These are phyloP conservation scores for Mortierella sp. DNA, from an alignment of 371 early-diverging fungal genomes.

Conservation along the genomic window DNA sequence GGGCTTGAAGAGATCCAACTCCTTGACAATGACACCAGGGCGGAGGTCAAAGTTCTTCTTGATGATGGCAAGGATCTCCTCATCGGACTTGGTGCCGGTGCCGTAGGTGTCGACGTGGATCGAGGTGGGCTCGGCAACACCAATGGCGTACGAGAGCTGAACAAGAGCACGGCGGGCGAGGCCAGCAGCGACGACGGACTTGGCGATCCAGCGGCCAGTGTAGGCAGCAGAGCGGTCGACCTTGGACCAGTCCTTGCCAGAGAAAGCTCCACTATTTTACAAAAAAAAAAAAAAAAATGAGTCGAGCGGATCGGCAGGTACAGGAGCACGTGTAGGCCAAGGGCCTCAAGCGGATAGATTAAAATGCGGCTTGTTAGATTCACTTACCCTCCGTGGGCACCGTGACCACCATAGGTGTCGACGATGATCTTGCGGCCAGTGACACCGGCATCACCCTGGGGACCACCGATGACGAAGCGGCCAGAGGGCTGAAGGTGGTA, in stretches of 20 bases:
- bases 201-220: conserved; percentile 99
- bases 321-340: background rate
- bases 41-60: conserved; percentile 98
- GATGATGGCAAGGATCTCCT: conserved; percentile 93
- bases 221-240: conserved; percentile 99
- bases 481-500: conserved; percentile 99
- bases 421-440: conserved; percentile 99
- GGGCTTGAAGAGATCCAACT: conserved; percentile 97
- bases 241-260: conserved; percentile 99
- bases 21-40: conserved; percentile 98
- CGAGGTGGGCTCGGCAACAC: conserved; percentile 98
- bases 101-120: conserved; percentile 98
- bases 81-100: conserved; percentile 89
- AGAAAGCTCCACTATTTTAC: conserved; percentile 92
- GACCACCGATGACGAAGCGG: conserved; percentile 99
- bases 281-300: background rate
- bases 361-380: background rate
- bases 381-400: conserved; percentile 94
- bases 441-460: conserved; percentile 99
- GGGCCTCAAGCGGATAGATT: background rate
- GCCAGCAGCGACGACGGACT: conserved; percentile 92
- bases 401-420: conserved; percentile 97
- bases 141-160: conserved; percentile 99
- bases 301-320: background rate
- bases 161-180: conserved; percentile 96